Percentiles rank a stretch among this genome's conserved stretches.
These are phyloP conservation scores for Microbotryomycetes sp. DNA, from an alignment of 1,284 basidiomycete species.

Conservation along the genomic window DNA sequence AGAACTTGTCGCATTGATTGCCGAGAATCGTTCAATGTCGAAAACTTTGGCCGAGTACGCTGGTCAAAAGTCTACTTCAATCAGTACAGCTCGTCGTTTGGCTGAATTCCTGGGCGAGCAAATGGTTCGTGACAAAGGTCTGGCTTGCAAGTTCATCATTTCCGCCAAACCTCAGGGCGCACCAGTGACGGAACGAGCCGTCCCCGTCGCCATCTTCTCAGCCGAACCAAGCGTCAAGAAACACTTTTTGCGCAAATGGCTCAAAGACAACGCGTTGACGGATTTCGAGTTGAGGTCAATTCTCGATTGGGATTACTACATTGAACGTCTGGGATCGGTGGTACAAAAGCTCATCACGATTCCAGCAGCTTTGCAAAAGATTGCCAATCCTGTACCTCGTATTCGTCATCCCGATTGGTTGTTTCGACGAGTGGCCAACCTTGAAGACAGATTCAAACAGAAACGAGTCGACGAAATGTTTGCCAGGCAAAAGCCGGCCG, in stretches of 20 bases:
- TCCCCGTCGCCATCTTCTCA: conserved; percentile 98
- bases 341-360: conserved; percentile 99
- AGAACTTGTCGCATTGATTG: conserved; percentile 94
- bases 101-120: conserved; percentile 97
- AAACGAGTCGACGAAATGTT: conserved; percentile 98
- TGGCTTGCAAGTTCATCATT: conserved; percentile 98
- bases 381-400: conserved; percentile 90
- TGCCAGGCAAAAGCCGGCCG: conserved; percentile 46
- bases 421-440: conserved; percentile 77
- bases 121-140: conserved; percentile 99
- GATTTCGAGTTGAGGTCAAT: conserved; percentile 92
- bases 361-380: conserved; percentile 96
- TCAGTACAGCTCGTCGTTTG: conserved; percentile 88
- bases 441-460: conserved; percentile 95
- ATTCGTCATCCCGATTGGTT: conserved; percentile 98
- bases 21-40: conserved; percentile 97
- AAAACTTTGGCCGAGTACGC: conserved; percentile 95
- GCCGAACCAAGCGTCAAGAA: conserved; percentile 86
- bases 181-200: conserved; percentile 92
- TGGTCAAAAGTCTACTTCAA: conserved; percentile 94
- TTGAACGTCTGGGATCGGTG: conserved; percentile 93
- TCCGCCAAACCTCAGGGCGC: conserved; percentile 88
- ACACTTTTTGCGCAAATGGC: conserved; percentile 88
- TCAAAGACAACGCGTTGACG: conserved; percentile 82
- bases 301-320: conserved; percentile 98